Percentiles rank a stretch among this genome's conserved stretches.
Evolutionary conservation across 805 yeast genomes (phyloP).

Genomic region (Candida alai): DNA sequence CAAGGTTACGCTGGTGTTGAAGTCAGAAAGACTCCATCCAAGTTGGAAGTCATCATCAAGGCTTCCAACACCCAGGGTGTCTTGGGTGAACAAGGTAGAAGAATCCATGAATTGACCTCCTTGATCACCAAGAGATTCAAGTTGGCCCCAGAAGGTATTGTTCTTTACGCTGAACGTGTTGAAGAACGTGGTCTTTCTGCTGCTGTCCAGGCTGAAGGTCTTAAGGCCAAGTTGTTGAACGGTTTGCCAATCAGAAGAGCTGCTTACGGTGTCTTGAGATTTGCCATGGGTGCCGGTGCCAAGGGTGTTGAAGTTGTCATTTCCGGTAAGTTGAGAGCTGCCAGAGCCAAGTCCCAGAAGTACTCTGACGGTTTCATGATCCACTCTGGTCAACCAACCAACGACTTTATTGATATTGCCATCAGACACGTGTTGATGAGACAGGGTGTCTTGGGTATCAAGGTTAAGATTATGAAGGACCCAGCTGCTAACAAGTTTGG

Average conservation of each 20-base stretch:
- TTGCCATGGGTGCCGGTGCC: conserved; percentile 99
- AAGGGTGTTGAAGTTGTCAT: conserved; percentile 99
- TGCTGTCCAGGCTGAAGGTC: conserved; percentile 99
- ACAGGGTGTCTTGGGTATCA: conserved; percentile 99
- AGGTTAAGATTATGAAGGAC: conserved; percentile 99
- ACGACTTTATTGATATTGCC: conserved; percentile 97
- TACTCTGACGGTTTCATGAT: conserved; percentile 99
- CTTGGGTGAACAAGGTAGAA: conserved; percentile 99
- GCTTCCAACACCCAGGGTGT: conserved; percentile 99
- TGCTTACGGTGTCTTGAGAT: conserved; percentile 99
- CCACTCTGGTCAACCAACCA: conserved; percentile 99
- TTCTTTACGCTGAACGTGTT: conserved; percentile 97
- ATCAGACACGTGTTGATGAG: conserved; percentile 99
- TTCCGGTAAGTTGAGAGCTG: conserved; percentile 99
- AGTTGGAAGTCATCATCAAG: conserved; percentile 97
- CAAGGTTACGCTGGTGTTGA: conserved; percentile 99
- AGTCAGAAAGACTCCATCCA: conserved; percentile 97
- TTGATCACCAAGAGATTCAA: conserved; percentile 98
- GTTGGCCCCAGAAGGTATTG: conserved; percentile 88
- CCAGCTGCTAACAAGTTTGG: conserved; percentile 83
- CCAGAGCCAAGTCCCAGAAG: conserved; percentile 99
- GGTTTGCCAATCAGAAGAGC: conserved; percentile 99
- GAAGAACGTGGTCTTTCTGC: conserved; percentile 99
- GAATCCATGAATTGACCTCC: conserved; percentile 97
- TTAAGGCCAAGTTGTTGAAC: conserved; percentile 94